A percentile compares a stretch with the other conserved stretches of the same genome.
Conservation (phyloP, 345 rosid species). For the Eucalyptus curtisii region DNA sequence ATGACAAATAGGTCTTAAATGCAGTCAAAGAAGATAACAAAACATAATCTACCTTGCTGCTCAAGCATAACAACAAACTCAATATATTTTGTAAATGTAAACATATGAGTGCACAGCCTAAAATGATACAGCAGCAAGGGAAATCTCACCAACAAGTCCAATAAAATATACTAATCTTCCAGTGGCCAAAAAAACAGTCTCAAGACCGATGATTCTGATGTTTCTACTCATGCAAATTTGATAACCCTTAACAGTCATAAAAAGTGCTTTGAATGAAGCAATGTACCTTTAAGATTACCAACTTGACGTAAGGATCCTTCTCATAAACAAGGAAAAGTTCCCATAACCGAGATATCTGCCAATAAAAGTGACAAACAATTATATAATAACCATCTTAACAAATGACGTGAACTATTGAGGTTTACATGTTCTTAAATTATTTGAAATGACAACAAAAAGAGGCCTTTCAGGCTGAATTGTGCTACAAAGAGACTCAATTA, state of each 20-base stretch:
- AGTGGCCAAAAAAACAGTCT: not conserved
- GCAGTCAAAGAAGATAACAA: not conserved
- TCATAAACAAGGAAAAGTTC: conserved; percentile 54
- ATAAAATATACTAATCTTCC: not conserved
- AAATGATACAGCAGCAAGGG: not conserved
- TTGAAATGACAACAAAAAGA: not conserved
- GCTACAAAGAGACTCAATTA: not conserved
- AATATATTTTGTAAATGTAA: not conserved
- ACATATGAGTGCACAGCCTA: not conserved
- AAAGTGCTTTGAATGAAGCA: not conserved
- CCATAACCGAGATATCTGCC: conserved; percentile 38
- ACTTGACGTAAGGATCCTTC: conserved; percentile 41
- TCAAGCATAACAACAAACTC: not conserved
- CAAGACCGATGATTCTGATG: not conserved
- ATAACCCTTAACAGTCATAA: not conserved
- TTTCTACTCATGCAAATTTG: not conserved
- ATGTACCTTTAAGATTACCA: conserved; percentile 60
- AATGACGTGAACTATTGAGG: not conserved
- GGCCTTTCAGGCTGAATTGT: not conserved
- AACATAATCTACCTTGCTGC: not conserved
- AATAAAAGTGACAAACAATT: not conserved
- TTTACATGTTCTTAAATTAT: too few relatives aligned
- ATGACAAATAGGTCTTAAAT: not conserved
- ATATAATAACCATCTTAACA: not conserved
- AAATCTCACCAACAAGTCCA: not conserved